Evolutionary conservation across 2,329 filamentous ascomycete genomes (phyloP).

Genomic region (Colletotrichum eleusines): DNA sequence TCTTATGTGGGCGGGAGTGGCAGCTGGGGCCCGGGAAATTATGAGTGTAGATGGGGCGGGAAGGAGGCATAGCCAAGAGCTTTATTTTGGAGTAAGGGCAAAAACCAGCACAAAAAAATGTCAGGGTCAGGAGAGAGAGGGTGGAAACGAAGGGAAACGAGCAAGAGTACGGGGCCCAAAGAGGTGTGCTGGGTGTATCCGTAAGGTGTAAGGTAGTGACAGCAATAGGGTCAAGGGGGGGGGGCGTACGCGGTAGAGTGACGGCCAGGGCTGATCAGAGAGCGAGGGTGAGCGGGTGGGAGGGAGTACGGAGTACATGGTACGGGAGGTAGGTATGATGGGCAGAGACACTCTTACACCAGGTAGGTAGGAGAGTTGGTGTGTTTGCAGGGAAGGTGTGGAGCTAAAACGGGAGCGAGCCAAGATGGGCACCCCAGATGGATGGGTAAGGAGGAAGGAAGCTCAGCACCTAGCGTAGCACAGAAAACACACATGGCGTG

Average conservation of each 20-base stretch:
- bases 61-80: conserved; percentile 41
- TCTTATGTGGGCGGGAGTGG: conserved; percentile 41
- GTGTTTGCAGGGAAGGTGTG: conserved; percentile 39
- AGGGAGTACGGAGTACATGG: too few relatives aligned
- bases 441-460: conserved; percentile 20
- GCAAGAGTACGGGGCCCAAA: conserved; percentile 27
- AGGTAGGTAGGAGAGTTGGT: conserved; percentile 7
- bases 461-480: background rate
- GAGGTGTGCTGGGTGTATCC: conserved; percentile 21
- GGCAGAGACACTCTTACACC: conserved; percentile 4
- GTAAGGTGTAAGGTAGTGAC: conserved; percentile 4
- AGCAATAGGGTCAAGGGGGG: conserved; percentile 5
- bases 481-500: conserved; percentile 7
- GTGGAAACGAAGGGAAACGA: conserved; percentile 42
- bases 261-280: conserved; percentile 17
- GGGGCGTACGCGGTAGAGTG: conserved; percentile 4
- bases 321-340: too few relatives aligned
- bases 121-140: conserved; percentile 38
- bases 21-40: conserved; percentile 41
- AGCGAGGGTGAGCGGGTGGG: background rate
- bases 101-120: conserved; percentile 34
- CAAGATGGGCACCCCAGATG: conserved; percentile 38
- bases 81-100: conserved; percentile 42
- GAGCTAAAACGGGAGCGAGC: conserved; percentile 40
- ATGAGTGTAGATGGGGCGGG: conserved; percentile 41